Evolutionary conservation across 2,329 filamentous ascomycete genomes (phyloP), one percentile per base, ranked within the genome.

Genomic region (Fusarium zealandicum): DNA sequence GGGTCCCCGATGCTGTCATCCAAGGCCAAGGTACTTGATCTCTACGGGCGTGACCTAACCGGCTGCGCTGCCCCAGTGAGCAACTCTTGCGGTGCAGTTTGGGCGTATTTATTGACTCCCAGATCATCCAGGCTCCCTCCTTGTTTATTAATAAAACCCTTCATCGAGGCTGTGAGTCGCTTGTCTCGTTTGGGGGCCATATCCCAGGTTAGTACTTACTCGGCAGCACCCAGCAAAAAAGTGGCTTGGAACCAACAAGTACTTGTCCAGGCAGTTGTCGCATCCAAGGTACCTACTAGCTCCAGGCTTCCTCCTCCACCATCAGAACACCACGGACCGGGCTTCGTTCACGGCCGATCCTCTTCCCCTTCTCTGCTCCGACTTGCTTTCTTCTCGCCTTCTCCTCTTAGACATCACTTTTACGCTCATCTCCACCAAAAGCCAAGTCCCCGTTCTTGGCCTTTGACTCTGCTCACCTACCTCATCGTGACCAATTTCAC

Each of bases 331-430:
- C 55, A 55, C 55, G 59, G 54, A 49, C 61, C 53, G 51, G 53
- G 51, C 46, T 63, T 56, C 51, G 57, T 69, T 66, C 67, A 67
- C 67, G 67, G 56, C 52, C 54, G 16, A 51, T 48, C 49, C 52
- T 18, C 52, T 50, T 40, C 37, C 30, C 51, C 51, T 60, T 43
- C 35, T 32, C 44, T 43, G 46, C 48, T 53, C 63, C 58, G 48
- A 51, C 57, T 55, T 35, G 51, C 30, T 49, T 32, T 45, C 56
- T 47, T 51, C 51, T 61, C 58, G n/a, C 51, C 37, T 32, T 50
- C 38, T 48, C 25, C 20, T 43, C 37, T 37, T 45, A 69, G 65
- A 65, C 67, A 68, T 59, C 69, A 61, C 54, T 52, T 27, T 36
- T 36, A 35, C 39, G 27, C 37, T 18, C 18, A 25, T 35, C 56